phyloP scores from a whole-genome alignment of 371 early-diverging fungal species.

The Neoconidiobolus thromboides region DNA sequence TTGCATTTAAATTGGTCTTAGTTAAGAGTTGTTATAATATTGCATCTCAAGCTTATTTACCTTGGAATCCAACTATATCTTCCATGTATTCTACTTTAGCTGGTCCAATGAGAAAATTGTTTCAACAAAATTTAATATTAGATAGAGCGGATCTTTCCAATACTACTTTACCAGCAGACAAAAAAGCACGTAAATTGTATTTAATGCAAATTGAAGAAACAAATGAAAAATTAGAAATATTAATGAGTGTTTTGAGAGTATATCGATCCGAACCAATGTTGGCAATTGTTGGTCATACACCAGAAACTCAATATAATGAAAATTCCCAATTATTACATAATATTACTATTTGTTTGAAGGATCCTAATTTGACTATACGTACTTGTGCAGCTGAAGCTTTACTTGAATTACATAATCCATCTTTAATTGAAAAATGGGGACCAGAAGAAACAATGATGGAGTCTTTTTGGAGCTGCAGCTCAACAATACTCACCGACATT shows the following conservation, averaged over 20 bases:
- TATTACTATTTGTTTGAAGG: slow-evolving; percentile 45
- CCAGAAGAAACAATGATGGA: slow-evolving; percentile 29
- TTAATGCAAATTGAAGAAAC: slow-evolving; percentile 24
- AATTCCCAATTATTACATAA: slow-evolving; percentile 37
- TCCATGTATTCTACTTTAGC: slow-evolving; percentile 42
- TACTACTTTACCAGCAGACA: slow-evolving; percentile 8
- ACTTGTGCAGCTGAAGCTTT: slow-evolving; percentile 49
- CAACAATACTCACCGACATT: slow-evolving; percentile 28
- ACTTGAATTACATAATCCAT: slow-evolving; percentile 32
- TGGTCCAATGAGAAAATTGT: slow-evolving; percentile 40
- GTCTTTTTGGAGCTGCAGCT: slow-evolving; percentile 47
- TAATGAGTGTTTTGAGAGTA: slow-evolving; percentile 46
- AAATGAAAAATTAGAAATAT: slow-evolving; percentile 45
- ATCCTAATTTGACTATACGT: slow-evolving; percentile 35
- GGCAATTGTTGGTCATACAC: slow-evolving; percentile 23
- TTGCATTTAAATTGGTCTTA: slow-evolving; percentile 47
- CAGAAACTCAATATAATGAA: slow-evolving; percentile 30
- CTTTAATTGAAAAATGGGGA: slow-evolving; percentile 41
- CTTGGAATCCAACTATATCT: slow-evolving; percentile 57
- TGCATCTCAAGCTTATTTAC: slow-evolving; percentile 39
- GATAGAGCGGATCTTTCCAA: slow-evolving; percentile 4
- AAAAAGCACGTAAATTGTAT: slow-evolving; percentile 10
- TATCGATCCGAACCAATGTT: slow-evolving; percentile 52
- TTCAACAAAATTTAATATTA: slow-evolving; percentile 13
- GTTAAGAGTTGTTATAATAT: slow-evolving; percentile 54